Percentiles rank a stretch among this genome's conserved stretches.
Evolutionary conservation across 1,139 yeast species (phyloP).

Genomic region (Hansenula lynferdii): DNA sequence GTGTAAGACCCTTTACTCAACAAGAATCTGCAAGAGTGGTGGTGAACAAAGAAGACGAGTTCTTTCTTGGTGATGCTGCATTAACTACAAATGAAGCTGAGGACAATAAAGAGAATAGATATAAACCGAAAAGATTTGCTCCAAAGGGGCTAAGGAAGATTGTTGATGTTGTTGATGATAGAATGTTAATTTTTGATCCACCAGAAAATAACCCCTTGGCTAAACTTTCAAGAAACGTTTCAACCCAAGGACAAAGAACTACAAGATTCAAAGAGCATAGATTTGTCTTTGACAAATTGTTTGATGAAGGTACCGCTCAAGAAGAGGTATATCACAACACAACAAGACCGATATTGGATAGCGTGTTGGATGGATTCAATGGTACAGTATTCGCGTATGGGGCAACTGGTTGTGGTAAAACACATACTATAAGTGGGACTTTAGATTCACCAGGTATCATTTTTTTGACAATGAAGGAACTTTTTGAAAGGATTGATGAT

Average conservation of each 20-base stretch:
- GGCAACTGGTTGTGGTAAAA: constrained; percentile 98
- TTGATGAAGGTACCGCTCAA: constrained; percentile 63
- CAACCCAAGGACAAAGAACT: constrained; percentile 28
- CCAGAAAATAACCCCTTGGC: constrained; percentile 68
- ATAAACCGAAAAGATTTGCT: constrained; percentile 21
- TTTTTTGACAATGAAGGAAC: constrained; percentile 71
- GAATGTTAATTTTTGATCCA: constrained; percentile 89
- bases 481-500: constrained; percentile 56
- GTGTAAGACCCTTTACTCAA: constrained; percentile 81
- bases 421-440: constrained; percentile 83
- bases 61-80: constrained; percentile 58
- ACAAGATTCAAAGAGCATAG: constrained; percentile 70
- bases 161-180: constrained; percentile 79
- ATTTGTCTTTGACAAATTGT: constrained; percentile 77
- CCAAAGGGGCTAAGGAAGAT: constrained; percentile 65
- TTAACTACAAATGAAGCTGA: constrained; percentile 26
- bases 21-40: constrained; percentile 47
- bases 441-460: constrained; percentile 75
- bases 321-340: constrained; percentile 63
- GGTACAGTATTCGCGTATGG: constrained; percentile 97
- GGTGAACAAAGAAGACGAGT: constrained; percentile 28
- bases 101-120: constrained; percentile 19
- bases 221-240: constrained; percentile 53
- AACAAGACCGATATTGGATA: constrained; percentile 66
- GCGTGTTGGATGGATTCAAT: constrained; percentile 78